A percentile compares a stretch with the other conserved stretches of the same genome.
These are phyloP conservation scores for Aschersonia sp. DNA, from an alignment of 2,329 filamentous ascomycete genomes.

Conservation along the genomic window DNA sequence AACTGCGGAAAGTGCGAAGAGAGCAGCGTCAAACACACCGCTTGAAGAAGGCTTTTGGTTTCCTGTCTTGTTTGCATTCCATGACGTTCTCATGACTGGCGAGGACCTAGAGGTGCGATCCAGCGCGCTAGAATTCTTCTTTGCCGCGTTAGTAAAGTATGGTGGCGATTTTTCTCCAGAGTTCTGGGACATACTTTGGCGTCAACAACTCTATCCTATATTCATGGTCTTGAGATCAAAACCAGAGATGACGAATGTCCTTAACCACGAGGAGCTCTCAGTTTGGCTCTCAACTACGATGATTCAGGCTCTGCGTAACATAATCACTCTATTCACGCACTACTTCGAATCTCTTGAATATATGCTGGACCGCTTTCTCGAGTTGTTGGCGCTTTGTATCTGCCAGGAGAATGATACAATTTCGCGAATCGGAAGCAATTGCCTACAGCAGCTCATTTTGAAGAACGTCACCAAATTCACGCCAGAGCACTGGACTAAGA, in stretches of 20 bases:
- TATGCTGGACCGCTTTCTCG: conserved; percentile 95
- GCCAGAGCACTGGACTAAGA: conserved; percentile 78
- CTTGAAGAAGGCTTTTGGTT: conserved; percentile 99
- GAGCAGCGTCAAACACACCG: conserved; percentile 61
- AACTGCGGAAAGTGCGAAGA: conserved; percentile 27
- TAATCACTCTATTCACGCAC: conserved; percentile 97
- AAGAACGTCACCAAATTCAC: conserved; percentile 93
- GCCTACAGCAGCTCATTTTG: conserved; percentile 86
- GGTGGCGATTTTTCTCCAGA: conserved; percentile 83
- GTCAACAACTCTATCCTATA: conserved; percentile 91
- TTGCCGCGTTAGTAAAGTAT: conserved; percentile 80
- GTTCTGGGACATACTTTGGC: conserved; percentile 98
- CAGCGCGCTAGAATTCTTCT: conserved; percentile 86
- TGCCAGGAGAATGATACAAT: conserved; percentile 99
- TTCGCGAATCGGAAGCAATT: conserved; percentile 94
- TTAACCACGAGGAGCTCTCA: conserved; percentile 91
- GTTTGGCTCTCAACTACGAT: conserved; percentile 99
- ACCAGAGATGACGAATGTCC: conserved; percentile 88
- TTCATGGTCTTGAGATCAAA: conserved; percentile 96
- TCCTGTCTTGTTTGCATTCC: conserved; percentile 92
- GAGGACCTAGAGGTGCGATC: conserved; percentile 94
- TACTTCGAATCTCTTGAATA: conserved; percentile 94
- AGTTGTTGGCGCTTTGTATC: conserved; percentile 87
- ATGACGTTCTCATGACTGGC: conserved; percentile 97
- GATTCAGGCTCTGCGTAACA: conserved; percentile 95